Base-by-base conservation (phyloP, 1,139 yeast species). In the Hansenula anomala region DNA sequence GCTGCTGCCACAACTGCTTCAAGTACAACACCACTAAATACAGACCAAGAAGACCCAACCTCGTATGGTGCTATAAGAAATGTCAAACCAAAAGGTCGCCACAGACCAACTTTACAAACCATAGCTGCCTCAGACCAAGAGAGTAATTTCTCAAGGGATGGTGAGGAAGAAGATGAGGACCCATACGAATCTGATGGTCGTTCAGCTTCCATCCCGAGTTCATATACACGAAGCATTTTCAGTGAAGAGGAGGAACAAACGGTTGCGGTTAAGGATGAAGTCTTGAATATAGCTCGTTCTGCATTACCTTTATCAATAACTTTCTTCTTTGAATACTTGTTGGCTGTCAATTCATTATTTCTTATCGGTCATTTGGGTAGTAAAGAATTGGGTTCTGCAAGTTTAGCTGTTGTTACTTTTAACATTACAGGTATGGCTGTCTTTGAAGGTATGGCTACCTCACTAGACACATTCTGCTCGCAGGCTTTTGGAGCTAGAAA, bases 401-500 rank as follows among this genome's bases (percentile, higher is more conserved):
- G 76, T 0, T 58, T 73, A 30, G 77, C 75, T 0, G 64, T 70
- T 4, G 70, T 73, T 60, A 69, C 78, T 0, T 73, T 71, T 47
- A 72, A 71, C 44, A 71, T 73, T 37, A 69, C 75, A 0, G 76
- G 76, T 0, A 43, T 58, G 41, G 73, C 79, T 1, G 64, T 73
- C 4, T 71, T 69, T 43, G 78, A 73, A 44, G 80, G 80, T 1
- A 71, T 73, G 74, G 65, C 79, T 14, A 71, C 79, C 2, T 65
- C 73, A 36, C 55, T 75, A 22, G 80, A 74, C 49, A 67, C 78
- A 1, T 65, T 72, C 35, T 74, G 80, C 46, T 66, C 79, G 0
- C 79, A 74, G 48, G 78, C 80, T 0, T 73, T 54, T 49, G 75
- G 75, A 22, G 65, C 69, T 8, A 56, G 58, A 28, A 58, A 60